Evolutionary conservation across 148 eudicot species (phyloP), one percentile per base, ranked within the genome.

Genomic region (Chenopodium album): DNA sequence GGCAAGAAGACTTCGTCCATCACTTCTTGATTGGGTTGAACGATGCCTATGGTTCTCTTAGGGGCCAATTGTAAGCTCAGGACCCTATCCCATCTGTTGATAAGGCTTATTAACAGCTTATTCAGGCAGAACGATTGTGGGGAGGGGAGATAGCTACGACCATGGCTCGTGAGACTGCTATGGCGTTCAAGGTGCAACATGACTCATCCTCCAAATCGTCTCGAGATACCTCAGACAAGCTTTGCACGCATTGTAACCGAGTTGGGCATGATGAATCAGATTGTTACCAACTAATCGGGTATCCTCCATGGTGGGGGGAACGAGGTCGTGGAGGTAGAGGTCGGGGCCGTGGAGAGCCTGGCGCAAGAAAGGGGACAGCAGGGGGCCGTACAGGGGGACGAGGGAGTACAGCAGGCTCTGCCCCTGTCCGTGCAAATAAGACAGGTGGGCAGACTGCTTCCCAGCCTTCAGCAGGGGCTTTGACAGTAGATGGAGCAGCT

Each of bases 141-240:
- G 28, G 29, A 0, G 29, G 9, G 0, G 0, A 5, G 0, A n/a
- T 1, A 7, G 2, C 59, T 52, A 2, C 1, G 2, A 32, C 4
- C 23, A 23, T 23, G 0, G 1, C 12, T 12, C 68, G 0, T 64
- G 26, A 64, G 3, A n/a, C 0, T 7, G 12, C 14, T 9, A 1
- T 64, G 68, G 68, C 68, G 0, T 64, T 23, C 28, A 64, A 4
- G 34, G 13, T 64, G 0, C 1, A 64, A 7, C 10, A 1, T 1
- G 68, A 23, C 31, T 29, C 31, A 23, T 23, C 31, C 1, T 32
- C 34, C 0, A 7, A 23, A n/a, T 7, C 9, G 0, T 29, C 29
- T 1, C 0, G 4, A 10, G 23, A 32, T 7, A 5, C 23, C 3
- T 9, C 10, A 2, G 68, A 64, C 9, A 64, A n/a, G 0, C 23